Base-by-base conservation (phyloP, 306 rosid species). In the Parietaria judaica region DNA sequence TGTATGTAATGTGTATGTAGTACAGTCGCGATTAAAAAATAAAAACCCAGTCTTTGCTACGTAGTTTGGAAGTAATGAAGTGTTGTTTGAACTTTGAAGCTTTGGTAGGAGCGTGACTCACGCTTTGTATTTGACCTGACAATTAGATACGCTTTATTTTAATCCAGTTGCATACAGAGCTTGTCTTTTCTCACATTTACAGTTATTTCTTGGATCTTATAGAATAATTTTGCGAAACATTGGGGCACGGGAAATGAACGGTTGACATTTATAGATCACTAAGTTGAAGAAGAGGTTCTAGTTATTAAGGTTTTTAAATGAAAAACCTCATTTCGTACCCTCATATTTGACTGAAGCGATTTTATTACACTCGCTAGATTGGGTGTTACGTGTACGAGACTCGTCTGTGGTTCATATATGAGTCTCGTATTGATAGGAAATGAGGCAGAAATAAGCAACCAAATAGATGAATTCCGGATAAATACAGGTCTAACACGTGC, bases 1-100 rank as follows among this genome's bases (percentile, higher is more conserved):
- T 7, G 3, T n/a, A n/a, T 13, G 1, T 50, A 3, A 50, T 11
- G 14, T 12, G 6, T 13, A 6, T 50, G 23, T 53, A 0, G 36
- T 3, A 31, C 31, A 12, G 38, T 3, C 45, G 9, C 45, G 45
- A 41, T 41, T 41, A 6, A 31, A 36, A 17, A 31, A 23, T 17
- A 6, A 36, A 5, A 2, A 13, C 11, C 31, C 6, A 17, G 13
- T 11, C 31, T 54, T 54, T 54, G 38, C 13, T 54, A 13, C 35
- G 4, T 36, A 23, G 36, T 8, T 8, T 54, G 31, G 23, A 54
- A 54, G n/a, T 31, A 14, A 55, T 41, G 36, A 10, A 35, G 6
- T 55, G 43, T 8, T 55, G 43, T 55, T 55, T 55, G n/a, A 55
- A 55, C 15, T 55, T 55, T 55, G n/a, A 55, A 55, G 11, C 41